phyloP scores from a whole-genome alignment of 305 asterid species.

The Coffea humblotiana region DNA sequence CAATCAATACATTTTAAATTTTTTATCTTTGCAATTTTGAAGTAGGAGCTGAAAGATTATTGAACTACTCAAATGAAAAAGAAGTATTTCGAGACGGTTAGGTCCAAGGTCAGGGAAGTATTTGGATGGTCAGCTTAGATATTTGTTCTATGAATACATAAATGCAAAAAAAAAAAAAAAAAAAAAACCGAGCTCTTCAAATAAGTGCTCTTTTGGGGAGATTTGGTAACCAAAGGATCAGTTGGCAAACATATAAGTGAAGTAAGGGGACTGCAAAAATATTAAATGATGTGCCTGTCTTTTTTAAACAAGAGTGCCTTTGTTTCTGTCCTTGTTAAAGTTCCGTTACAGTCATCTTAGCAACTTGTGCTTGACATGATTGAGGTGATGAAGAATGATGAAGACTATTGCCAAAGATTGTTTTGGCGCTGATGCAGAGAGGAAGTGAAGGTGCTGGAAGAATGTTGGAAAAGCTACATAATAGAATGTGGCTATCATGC shows the following conservation, averaged over 20 bases:
- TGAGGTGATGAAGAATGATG: not conserved
- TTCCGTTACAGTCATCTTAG: not conserved
- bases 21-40: not conserved
- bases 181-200: not conserved
- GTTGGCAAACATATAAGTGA: not conserved
- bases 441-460: not conserved
- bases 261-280: not conserved
- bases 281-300: not conserved
- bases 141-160: not conserved
- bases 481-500: not conserved
- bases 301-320: not conserved
- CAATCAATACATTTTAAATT: not conserved
- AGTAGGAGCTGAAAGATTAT: constrained; percentile 1
- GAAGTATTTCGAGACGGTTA: not conserved
- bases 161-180: not conserved
- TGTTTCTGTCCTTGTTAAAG: not conserved
- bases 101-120: not conserved
- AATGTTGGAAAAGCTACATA: not conserved
- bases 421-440: not conserved
- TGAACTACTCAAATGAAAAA: not conserved
- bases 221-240: not conserved
- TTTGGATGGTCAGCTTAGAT: not conserved
- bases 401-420: not conserved
- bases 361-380: not conserved
- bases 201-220: not conserved